Conservation (phyloP, 495 filamentous ascomycete species). For the Lophiostoma macrostomum region DNA sequence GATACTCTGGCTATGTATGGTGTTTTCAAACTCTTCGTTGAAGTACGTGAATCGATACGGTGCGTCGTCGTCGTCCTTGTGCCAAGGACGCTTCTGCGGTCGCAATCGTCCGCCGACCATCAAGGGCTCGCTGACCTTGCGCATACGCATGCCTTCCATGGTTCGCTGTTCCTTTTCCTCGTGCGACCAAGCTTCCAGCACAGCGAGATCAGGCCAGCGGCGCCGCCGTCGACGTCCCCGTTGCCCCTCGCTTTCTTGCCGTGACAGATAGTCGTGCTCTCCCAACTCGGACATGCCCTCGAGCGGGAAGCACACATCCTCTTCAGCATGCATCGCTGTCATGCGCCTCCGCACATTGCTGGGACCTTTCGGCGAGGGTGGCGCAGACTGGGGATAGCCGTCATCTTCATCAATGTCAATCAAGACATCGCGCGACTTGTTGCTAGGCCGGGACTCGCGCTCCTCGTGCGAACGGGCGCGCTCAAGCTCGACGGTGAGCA, state of each 20-base stretch:
- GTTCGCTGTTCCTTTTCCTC: slow-evolving; percentile 88
- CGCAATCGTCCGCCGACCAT: slow-evolving; percentile 84
- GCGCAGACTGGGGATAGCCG: slow-evolving; percentile 37
- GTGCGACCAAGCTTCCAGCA: slow-evolving; percentile 85
- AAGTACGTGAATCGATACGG: slow-evolving; percentile 98
- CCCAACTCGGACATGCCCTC: slow-evolving; percentile 74
- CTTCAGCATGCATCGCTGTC: slow-evolving; percentile 59
- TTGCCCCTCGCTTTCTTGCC: slow-evolving; percentile 41
- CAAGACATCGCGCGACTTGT: slow-evolving; percentile 49
- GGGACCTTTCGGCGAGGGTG: slow-evolving; percentile 40
- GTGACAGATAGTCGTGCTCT: slow-evolving; percentile 62
- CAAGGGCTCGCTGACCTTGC: slow-evolving; percentile 90
- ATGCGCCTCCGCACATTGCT: slow-evolving; percentile 50
- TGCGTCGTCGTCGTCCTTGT: slow-evolving; percentile 80
- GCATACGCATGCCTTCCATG: slow-evolving; percentile 74
- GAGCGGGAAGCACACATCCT: slow-evolving; percentile 91
- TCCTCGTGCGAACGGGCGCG: slow-evolving; percentile 40
- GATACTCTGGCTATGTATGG: slow-evolving; percentile 92
- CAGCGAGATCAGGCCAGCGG: slow-evolving; percentile 67
- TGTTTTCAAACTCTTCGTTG: slow-evolving; percentile 91
- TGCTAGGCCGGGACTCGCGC: slow-evolving; percentile 34
- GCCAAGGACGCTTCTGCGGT: slow-evolving; percentile 77
- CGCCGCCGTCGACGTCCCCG: slow-evolving; percentile 46
- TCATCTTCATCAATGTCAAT: slow-evolving; percentile 57
- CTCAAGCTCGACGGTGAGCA: slow-evolving; percentile 61